phyloP scores from a whole-genome alignment of 495 filamentous ascomycete species.

The Talaromyces thailandensis region DNA sequence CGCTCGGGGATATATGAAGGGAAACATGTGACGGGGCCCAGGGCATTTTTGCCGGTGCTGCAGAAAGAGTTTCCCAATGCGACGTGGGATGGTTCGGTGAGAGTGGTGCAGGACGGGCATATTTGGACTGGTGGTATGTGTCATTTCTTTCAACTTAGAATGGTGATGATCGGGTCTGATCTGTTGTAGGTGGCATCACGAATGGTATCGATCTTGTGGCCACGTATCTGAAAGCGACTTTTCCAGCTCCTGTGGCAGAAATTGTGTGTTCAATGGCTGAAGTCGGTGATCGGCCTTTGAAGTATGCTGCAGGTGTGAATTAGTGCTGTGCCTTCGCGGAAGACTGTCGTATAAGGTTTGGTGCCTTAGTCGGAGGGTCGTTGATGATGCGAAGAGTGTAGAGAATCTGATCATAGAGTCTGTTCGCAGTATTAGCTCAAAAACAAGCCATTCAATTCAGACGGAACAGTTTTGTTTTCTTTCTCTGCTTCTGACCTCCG shows the following conservation, averaged over 20 bases:
- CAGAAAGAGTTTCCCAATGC: conserved; percentile 33
- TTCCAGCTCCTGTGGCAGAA: conserved; percentile 38
- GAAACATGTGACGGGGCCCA: conserved; percentile 39
- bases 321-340: neutral
- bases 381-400: neutral
- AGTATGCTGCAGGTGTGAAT: conserved; percentile 19
- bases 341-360: neutral
- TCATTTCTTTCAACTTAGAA: neutral
- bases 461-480: no score
- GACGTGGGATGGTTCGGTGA: conserved; percentile 32
- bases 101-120: conserved; percentile 49
- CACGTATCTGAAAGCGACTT: conserved; percentile 41
- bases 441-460: neutral
- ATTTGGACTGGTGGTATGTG: conserved; percentile 51
- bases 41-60: conserved; percentile 36
- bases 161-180: neutral
- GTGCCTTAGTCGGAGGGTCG: neutral
- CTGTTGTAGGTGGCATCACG: conserved; percentile 44
- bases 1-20: conserved; percentile 42
- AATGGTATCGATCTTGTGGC: conserved; percentile 55
- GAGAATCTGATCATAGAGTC: neutral
- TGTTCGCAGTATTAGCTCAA: neutral
- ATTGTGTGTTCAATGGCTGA: conserved; percentile 40
- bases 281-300: conserved; percentile 35
- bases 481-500: neutral